phyloP scores from a whole-genome alignment of 441 rosid genomes.

The Capsella rubella region DNA sequence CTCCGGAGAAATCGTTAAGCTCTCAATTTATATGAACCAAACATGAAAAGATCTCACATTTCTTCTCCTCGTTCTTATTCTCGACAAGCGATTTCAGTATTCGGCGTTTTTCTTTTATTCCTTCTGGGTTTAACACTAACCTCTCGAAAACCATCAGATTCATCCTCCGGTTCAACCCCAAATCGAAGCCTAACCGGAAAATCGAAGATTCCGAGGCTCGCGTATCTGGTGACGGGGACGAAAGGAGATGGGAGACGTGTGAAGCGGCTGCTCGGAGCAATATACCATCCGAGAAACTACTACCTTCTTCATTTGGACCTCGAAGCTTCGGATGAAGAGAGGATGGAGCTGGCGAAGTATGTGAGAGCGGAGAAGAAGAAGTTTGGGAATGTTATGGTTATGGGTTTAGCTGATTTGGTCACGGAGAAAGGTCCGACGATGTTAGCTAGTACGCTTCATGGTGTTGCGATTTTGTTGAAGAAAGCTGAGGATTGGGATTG shows the following conservation, averaged over 20 bases:
- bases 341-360: constrained; percentile 77
- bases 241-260: constrained; percentile 70
- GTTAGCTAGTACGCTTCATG: constrained; percentile 81
- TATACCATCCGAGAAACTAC: constrained; percentile 80
- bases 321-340: constrained; percentile 74
- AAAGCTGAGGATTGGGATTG: constrained; percentile 79
- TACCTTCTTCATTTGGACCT: constrained; percentile 81
- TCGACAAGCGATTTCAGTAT: constrained; percentile 47
- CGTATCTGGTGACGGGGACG: constrained; percentile 78
- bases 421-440: constrained; percentile 82
- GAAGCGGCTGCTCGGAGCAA: constrained; percentile 69
- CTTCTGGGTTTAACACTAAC: constrained; percentile 47
- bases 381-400: constrained; percentile 81
- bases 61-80: constrained; percentile 46
- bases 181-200: constrained; percentile 32
- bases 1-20: constrained; percentile 15
- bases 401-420: constrained; percentile 78
- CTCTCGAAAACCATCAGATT: constrained; percentile 46
- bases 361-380: constrained; percentile 67
- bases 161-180: constrained; percentile 37
- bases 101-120: constrained; percentile 48
- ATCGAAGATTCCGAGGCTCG: constrained; percentile 61
- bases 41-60: constrained; percentile 61
- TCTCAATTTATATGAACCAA: neutral
- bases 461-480: constrained; percentile 76